Evolutionary conservation across 371 early-diverging fungal genomes (phyloP).

Genomic region (Mycotypha africana): DNA sequence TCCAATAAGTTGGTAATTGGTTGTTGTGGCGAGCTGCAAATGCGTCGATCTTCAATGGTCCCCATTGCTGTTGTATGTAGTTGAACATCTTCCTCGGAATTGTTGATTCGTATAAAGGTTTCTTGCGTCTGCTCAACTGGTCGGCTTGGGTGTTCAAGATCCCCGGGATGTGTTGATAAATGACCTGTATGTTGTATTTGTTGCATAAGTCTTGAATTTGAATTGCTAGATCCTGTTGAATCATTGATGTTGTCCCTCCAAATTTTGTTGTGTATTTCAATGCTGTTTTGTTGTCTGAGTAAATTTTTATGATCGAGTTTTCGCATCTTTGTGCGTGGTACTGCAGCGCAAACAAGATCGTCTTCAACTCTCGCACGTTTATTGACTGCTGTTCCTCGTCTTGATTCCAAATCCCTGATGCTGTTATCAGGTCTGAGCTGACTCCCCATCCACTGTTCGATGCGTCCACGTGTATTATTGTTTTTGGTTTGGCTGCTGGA

Average conservation of each 20-base stretch:
- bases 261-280: conserved; percentile 10
- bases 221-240: conserved; percentile 2
- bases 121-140: conserved; percentile 5
- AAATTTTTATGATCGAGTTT: conserved; percentile 5
- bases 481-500: too few relatives aligned
- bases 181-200: not conserved
- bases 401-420: conserved; percentile 3
- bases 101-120: conserved; percentile 7
- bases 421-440: not conserved
- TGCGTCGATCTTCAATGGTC: conserved; percentile 10
- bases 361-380: conserved; percentile 21
- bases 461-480: conserved; percentile 14
- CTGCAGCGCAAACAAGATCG: not conserved
- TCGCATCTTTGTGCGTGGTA: not conserved
- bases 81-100: conserved; percentile 2
- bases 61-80: conserved; percentile 5
- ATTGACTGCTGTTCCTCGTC: conserved; percentile 10
- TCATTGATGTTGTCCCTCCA: conserved; percentile 7
- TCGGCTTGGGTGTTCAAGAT: conserved; percentile 7
- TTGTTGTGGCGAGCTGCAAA: conserved; percentile 17
- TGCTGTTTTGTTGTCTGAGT: conserved; percentile 16
- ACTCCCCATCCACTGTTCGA: conserved; percentile 18
- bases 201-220: conserved; percentile 1
- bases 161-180: conserved; percentile 5
- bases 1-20: not conserved